Conservation (phyloP, 2,329 filamentous ascomycete species). For the Paracorniculantispora psalliotae region DNA sequence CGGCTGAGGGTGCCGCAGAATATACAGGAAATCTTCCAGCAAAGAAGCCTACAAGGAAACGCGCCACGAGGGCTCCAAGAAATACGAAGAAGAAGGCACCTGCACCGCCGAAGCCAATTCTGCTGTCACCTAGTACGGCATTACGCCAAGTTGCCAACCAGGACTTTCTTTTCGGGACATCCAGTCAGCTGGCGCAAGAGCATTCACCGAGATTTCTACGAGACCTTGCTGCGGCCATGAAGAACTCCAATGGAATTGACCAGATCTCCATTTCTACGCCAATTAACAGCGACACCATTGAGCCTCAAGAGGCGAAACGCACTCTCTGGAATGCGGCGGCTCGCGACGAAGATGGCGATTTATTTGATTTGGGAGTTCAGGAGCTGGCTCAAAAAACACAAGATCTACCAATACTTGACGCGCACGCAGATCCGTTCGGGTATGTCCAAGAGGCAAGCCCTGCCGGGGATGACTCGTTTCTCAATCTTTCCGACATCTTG, state of each 20-base stretch:
- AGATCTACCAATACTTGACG: constrained; percentile 17
- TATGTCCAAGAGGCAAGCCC: constrained; percentile 24
- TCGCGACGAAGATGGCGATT: constrained; percentile 58
- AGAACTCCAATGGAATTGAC: constrained; percentile 47
- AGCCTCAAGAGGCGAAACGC: constrained; percentile 25
- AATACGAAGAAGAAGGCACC: constrained; percentile 36
- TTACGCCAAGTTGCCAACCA: constrained; percentile 61
- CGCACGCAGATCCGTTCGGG: constrained; percentile 35
- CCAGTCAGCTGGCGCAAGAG: constrained; percentile 72
- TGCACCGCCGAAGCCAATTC: constrained; percentile 38
- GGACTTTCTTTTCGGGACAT: constrained; percentile 80
- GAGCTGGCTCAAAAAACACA: constrained; percentile 48
- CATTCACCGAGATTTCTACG: constrained; percentile 63
- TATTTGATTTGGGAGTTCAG: constrained; percentile 59
- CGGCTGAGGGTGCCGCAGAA: not conserved
- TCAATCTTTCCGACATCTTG: constrained; percentile 22
- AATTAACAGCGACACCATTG: constrained; percentile 34
- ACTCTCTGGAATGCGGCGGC: constrained; percentile 68
- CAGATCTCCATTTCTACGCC: constrained; percentile 36
- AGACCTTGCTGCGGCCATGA: constrained; percentile 58
- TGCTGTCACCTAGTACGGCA: constrained; percentile 67
- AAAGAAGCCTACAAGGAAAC: constrained; percentile 20
- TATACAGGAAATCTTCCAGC: not conserved
- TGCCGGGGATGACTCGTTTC: constrained; percentile 19
- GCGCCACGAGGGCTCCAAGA: constrained; percentile 29